These are phyloP conservation scores for Aspergillus haitiensis DNA, from an alignment of 495 filamentous ascomycete genomes.

Conservation along the genomic window DNA sequence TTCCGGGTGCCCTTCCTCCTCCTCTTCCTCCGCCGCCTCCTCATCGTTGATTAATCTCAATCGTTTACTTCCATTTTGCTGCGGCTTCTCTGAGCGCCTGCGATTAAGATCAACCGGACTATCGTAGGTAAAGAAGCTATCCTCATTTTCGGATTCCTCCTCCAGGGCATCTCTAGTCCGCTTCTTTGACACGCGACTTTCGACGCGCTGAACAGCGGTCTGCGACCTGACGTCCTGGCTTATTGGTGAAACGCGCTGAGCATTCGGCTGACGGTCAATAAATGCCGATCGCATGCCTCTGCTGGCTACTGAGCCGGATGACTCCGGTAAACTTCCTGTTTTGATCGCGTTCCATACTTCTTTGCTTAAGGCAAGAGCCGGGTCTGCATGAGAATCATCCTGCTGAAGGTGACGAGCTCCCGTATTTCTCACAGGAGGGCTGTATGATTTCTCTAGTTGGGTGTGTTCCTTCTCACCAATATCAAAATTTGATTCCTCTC, in stretches of 20 bases:
- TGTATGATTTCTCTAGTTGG: conserved; percentile 23
- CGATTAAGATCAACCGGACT: conserved; percentile 17
- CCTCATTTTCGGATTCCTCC: conserved; percentile 19
- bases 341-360: conserved; percentile 16
- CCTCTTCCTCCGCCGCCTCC: conserved; percentile 1
- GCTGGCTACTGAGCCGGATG: conserved; percentile 5
- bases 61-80: conserved; percentile 21
- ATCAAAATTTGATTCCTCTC: conserved; percentile 9
- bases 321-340: not conserved
- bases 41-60: not conserved
- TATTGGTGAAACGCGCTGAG: conserved; percentile 36
- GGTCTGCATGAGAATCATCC: not conserved
- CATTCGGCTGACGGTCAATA: conserved; percentile 39
- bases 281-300: conserved; percentile 25
- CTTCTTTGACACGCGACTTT: conserved; percentile 23
- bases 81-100: conserved; percentile 30
- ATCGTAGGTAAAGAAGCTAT: conserved; percentile 24
- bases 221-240: conserved; percentile 19
- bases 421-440: conserved; percentile 17
- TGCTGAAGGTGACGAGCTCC: not conserved
- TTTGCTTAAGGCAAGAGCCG: conserved; percentile 2
- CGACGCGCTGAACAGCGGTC: conserved; percentile 19
- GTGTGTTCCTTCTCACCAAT: conserved; percentile 8
- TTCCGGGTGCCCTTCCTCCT: conserved; percentile 7
- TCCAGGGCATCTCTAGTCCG: conserved; percentile 9